Evolutionary conservation across 2,329 filamentous ascomycete species (phyloP).

Genomic region (Ophiostoma sp.): DNA sequence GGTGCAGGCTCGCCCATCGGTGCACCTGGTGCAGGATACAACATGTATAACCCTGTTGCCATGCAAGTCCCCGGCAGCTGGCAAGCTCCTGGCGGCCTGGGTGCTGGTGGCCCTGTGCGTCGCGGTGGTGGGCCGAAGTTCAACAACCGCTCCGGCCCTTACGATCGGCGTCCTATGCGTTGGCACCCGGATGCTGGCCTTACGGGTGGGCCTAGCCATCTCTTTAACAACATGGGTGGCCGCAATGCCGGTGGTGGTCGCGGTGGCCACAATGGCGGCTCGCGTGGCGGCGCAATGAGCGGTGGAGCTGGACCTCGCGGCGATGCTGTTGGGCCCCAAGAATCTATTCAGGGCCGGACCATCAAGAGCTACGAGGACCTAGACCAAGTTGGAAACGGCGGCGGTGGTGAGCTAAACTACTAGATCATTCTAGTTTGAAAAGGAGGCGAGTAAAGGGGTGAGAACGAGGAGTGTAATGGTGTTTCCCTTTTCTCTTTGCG

Average conservation of each 20-base stretch:
- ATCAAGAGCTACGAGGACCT: constrained; percentile 97
- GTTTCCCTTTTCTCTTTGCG: background rate
- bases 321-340: constrained; percentile 65
- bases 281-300: constrained; percentile 31
- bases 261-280: constrained; percentile 34
- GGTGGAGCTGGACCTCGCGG: constrained; percentile 56
- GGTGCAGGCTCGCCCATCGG: constrained; percentile 24
- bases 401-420: constrained; percentile 84
- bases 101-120: constrained; percentile 40
- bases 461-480: background rate
- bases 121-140: constrained; percentile 40
- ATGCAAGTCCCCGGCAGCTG: constrained; percentile 43
- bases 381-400: constrained; percentile 72
- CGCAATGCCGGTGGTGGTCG: constrained; percentile 45
- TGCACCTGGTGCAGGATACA: constrained; percentile 26
- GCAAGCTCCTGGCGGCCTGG: constrained; percentile 40
- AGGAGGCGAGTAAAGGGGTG: background rate
- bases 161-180: constrained; percentile 60
- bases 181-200: constrained; percentile 40
- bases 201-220: constrained; percentile 31
- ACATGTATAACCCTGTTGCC: constrained; percentile 49
- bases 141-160: constrained; percentile 63
- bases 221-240: constrained; percentile 4
- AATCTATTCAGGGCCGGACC: constrained; percentile 87
- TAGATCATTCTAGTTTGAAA: constrained; percentile 38